Conservation (phyloP, 768 basidiomycete genomes). For the Daedalea quercina region DNA sequence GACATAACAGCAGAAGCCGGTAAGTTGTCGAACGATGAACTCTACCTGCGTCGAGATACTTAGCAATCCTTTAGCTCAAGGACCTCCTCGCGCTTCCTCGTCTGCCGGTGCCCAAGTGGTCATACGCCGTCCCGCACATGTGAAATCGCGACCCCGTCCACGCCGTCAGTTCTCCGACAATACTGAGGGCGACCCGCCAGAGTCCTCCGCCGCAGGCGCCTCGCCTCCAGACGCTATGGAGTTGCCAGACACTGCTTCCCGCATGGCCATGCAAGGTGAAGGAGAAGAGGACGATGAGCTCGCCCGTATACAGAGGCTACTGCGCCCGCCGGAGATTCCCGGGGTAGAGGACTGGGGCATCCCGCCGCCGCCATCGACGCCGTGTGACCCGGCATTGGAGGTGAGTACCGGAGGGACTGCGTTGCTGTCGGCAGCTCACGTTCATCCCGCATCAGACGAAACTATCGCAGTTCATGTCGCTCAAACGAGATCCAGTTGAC, state of each 20-base stretch:
- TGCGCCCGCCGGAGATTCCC: conserved; percentile 58
- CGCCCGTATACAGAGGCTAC: conserved; percentile 42
- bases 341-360: conserved; percentile 75
- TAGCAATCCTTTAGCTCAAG: no score
- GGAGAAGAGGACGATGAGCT: conserved; percentile 32
- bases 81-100: background rate
- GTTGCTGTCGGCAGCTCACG: background rate
- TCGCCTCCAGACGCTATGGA: conserved; percentile 1
- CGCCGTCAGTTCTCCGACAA: conserved; percentile 34
- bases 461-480: conserved; percentile 65
- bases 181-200: conserved; percentile 21
- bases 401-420: conserved; percentile 28
- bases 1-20: conserved; percentile 34
- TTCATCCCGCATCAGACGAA: conserved; percentile 32
- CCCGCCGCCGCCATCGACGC: conserved; percentile 45
- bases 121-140: conserved; percentile 45
- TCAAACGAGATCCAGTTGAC: conserved; percentile 55
- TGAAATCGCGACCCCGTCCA: conserved; percentile 42
- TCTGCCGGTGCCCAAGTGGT: conserved; percentile 44
- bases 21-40: conserved; percentile 19
- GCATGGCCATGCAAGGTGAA: background rate
- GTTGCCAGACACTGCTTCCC: background rate
- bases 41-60: background rate
- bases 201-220: conserved; percentile 6
- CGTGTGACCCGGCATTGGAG: conserved; percentile 57